These are phyloP conservation scores for Dinochytrium kinnereticum DNA, from an alignment of 371 early-diverging fungal species.

Conservation along the genomic window DNA sequence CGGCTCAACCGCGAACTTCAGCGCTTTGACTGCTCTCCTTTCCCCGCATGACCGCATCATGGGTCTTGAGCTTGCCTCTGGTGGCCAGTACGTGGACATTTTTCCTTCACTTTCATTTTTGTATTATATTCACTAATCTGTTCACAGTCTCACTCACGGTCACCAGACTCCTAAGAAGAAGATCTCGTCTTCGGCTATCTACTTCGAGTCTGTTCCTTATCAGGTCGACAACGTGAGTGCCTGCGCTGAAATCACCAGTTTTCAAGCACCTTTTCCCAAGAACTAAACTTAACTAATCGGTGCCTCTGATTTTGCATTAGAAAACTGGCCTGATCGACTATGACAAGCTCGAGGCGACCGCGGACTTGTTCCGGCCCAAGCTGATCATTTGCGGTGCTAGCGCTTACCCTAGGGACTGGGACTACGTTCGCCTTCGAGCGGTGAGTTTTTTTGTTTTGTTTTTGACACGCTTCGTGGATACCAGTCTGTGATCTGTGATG, in stretches of 20 bases:
- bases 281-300: no score
- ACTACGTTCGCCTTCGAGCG: constrained; percentile 88
- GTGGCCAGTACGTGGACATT: constrained; percentile 78
- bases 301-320: constrained; percentile 43
- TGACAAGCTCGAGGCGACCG: constrained; percentile 85
- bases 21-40: constrained; percentile 94
- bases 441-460: constrained; percentile 27
- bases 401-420: constrained; percentile 96
- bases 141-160: constrained; percentile 89
- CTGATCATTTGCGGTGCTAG: constrained; percentile 97
- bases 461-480: constrained; percentile 2
- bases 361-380: constrained; percentile 93
- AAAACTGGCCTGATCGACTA: constrained; percentile 95
- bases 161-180: constrained; percentile 98
- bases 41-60: constrained; percentile 98
- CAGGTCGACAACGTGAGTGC: constrained; percentile 70
- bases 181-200: constrained; percentile 96
- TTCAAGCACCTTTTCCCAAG: constrained; percentile 1
- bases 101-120: background rate
- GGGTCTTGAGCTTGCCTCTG: constrained; percentile 99
- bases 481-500: background rate
- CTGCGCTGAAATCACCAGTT: background rate
- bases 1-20: constrained; percentile 96
- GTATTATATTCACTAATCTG: background rate
- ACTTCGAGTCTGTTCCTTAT: constrained; percentile 98